Evolutionary conservation across 257 asterid genomes (phyloP), one percentile per base, ranked within the genome.

Genomic region (Solanum appendiculatum): DNA sequence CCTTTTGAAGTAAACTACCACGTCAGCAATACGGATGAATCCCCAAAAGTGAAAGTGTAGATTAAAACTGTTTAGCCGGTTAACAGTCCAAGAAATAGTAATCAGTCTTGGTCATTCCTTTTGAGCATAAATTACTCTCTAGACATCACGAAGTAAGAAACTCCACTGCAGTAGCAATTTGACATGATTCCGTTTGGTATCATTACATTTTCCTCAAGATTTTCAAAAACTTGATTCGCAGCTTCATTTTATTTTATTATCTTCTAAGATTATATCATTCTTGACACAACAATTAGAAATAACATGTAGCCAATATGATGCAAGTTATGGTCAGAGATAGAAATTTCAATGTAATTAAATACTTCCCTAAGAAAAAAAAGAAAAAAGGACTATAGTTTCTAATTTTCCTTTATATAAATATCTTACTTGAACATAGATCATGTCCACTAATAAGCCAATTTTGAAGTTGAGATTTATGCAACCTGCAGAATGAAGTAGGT

Each of bases 351-450:
- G 20, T 3, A 42, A 77, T 14, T 25, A 78, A 42, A 25, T 42
- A 78, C 12, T 36, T 14, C 31, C 63, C 84, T 15, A 42, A 77
- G 27, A 58, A 66, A 64, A 39, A 84, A 74, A 73, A 34, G 27
- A 16, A 51, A 25, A 39, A 6, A 46, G 58, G 66, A 46, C 33
- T 25, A 84, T 40, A 46, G 66, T 77, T 75, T n/a, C 15, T 39
- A 44, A 78, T 27, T 44, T 25, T 77, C 60, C 29, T 44, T 18
- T 46, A 21, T n/a, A 81, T 31, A 48, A 31, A 3, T 33, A 86
- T 88, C 97, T 93, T 95, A 95, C 98, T 94, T 91, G 97, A 94
- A 93, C 97, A 95, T 93, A 92, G 95, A 92, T 94, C 94, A 92
- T 87, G 91, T 85, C 92, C 86, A 89, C 89, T 12, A 37, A 86